A percentile compares a stretch with the other conserved stretches of the same genome.
Evolutionary conservation across 2,329 filamentous ascomycete genomes (phyloP).

Genomic region (Trichoderma lentiforme): DNA sequence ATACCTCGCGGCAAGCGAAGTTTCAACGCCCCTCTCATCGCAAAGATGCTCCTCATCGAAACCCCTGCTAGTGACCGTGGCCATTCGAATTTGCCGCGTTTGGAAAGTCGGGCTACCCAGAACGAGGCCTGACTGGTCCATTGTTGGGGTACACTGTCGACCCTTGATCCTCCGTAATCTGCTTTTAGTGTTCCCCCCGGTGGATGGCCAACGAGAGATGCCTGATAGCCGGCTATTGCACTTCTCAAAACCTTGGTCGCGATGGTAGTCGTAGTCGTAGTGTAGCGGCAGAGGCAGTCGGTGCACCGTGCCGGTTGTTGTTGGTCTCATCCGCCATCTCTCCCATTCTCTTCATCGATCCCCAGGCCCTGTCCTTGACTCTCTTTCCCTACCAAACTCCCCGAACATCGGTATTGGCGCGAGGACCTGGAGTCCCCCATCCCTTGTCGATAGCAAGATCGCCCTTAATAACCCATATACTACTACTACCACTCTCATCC

Average conservation of each 20-base stretch:
- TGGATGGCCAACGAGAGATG: background rate
- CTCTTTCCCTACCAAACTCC: background rate
- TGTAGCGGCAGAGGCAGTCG: background rate
- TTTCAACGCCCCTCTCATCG: constrained; percentile 8
- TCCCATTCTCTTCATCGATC: background rate
- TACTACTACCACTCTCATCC: background rate
- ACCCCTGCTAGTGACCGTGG: constrained; percentile 1
- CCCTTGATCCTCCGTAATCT: constrained; percentile 17
- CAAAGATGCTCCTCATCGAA: constrained; percentile 3
- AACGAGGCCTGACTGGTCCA: constrained; percentile 8
- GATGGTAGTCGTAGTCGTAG: background rate
- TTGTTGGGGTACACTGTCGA: constrained; percentile 2
- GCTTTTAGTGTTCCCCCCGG: constrained; percentile 4
- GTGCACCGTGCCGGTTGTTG: background rate
- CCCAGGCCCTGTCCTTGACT: background rate
- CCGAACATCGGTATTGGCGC: background rate
- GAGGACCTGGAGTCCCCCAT: constrained; percentile 12
- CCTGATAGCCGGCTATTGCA: constrained; percentile 11
- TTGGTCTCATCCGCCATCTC: constrained; percentile 8
- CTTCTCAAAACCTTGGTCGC: background rate
- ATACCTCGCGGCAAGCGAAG: constrained; percentile 14
- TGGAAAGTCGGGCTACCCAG: constrained; percentile 5
- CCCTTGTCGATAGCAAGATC: constrained; percentile 12
- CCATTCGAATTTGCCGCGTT: constrained; percentile 9
- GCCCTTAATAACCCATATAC: constrained; percentile 10